Evolutionary conservation across 768 basidiomycete genomes (phyloP), one percentile per base, ranked within the genome.

Genomic region (Russula lepida): DNA sequence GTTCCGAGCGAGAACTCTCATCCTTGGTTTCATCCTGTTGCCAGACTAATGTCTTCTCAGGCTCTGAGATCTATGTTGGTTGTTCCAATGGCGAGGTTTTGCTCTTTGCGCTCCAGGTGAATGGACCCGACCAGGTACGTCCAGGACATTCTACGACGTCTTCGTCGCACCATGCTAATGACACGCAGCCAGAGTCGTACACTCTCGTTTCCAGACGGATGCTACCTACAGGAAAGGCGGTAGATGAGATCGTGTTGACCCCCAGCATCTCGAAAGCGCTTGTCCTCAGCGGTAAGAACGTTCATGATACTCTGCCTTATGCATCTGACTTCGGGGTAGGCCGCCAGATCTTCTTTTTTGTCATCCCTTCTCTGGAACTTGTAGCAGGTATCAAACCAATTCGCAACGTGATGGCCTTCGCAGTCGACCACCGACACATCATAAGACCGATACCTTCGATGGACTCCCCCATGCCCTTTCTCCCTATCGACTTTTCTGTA

Each of bases 21-120:
- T 27, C 46, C 21, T 41, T 28, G 56, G 32, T 35, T 44, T 46
- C 56, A 47, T 60, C 43, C 27, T 17, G 39, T 17, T 56, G 43
- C 54, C 61, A 48, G 53, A 21, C 54, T 55, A 8, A 58, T 59
- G 56, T 12, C 21, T 33, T 33, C 41, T 19, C 55, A 91, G 90
- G 86, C 33, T 84, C 85, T 44, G 93, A 97, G 68, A 81, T 95
- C 27, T 95, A 93, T 66, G 81, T 92, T 13, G 94, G 92, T 13
- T 88, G 88, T 63, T 83, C 85, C 23, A 91, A 93, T 61, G 92
- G 94, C 23, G 84, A 91, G 65, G 78, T 97, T 8, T 74, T 93
- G 37, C 85, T 92, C 46, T 95, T 88, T 69, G 79, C 86, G 1
- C 76, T 90, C 23, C 86, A 86, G 66, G 79, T 78, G 3, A 83